Evolutionary conservation across 1,139 yeast species (phyloP), one percentile per base, ranked within the genome.

Genomic region (Hanseniaspora gamundiae): DNA sequence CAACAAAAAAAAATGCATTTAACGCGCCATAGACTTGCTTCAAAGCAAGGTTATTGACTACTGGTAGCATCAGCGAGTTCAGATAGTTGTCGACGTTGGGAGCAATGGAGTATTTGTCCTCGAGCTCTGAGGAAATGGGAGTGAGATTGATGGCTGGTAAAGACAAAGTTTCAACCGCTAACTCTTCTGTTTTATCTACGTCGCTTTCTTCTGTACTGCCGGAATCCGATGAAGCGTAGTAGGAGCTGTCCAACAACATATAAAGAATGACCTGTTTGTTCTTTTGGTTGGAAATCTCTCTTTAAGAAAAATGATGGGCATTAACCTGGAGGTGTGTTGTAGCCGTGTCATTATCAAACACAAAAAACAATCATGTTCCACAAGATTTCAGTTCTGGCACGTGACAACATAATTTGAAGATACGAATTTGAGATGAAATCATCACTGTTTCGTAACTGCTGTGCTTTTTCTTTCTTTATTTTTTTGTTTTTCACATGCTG

Each of bases 61-160:
- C 21, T 7, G 36, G 16, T 2, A 33, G 22, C 36, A 33, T 33
- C n/a, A 33, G n/a, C 9, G 36, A 17, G n/a, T 33, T n/a, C 19
- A 36, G 9, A 40, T 45, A 47, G 29, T 47, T 51, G n/a, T 44
- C 39, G 9, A 48, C 24, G 30, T 45, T 51, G 1, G 60, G 60
- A 27, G 45, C 45, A 30, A 55, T 50, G 38, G 51, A 50, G 42
- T 51, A 56, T 35, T 54, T 56, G 31, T 55, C 51, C 5, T 50
- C 35, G 11, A 57, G 39, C 4, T 42, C 47, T 26, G 41, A 35
- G 2, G 59, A 52, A 13, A 55, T 27, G 11, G 35, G 42, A 14
- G 54, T 39, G 39, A 9, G 35, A 40, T 28, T 39, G 39, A 20
- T 42, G 10, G 21, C 13, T 31, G 19, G 36, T 31, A 14, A 5